These are phyloP conservation scores for Brassica carinata DNA, from an alignment of 345 rosid species.

Conservation along the genomic window DNA sequence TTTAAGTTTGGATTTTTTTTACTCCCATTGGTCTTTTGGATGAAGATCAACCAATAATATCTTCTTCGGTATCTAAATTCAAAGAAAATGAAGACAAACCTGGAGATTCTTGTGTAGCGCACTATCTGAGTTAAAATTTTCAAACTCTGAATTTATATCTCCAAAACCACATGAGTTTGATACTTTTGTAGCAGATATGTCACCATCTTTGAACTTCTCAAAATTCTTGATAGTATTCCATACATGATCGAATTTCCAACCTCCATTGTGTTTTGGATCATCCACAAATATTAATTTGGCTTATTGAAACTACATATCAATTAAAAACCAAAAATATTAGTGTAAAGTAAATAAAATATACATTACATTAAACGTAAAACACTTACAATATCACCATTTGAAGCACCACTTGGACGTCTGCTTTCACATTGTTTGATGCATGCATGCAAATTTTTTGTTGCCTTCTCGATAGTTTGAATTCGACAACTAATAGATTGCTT, in stretches of 20 bases:
- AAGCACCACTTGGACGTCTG: too few species aligned
- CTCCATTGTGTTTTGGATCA: not conserved
- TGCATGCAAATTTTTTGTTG: not conserved
- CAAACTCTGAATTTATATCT: not conserved
- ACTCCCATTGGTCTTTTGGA: not conserved
- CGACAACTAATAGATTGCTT: not conserved
- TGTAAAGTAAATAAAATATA: too few species aligned
- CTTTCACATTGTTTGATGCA: too few species aligned
- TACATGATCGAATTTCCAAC: not conserved
- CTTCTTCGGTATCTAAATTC: not conserved
- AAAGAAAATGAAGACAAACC: not conserved
- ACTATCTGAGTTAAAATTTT: not conserved
- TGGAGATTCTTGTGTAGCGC: not conserved
- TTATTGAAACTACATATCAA: too few species aligned
- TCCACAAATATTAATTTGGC: too few species aligned
- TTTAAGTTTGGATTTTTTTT: not conserved
- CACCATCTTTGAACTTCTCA: not conserved
- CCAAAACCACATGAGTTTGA: not conserved
- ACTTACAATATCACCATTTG: too few species aligned
- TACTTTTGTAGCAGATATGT: not conserved
- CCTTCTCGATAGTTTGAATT: not conserved
- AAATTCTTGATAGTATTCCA: not conserved
- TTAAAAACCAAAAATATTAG: too few species aligned
- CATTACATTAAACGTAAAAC: too few species aligned
- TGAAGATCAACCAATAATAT: not conserved